phyloP scores from a whole-genome alignment of 2,329 filamentous ascomycete genomes.

The Amylocarpus encephaloides region DNA sequence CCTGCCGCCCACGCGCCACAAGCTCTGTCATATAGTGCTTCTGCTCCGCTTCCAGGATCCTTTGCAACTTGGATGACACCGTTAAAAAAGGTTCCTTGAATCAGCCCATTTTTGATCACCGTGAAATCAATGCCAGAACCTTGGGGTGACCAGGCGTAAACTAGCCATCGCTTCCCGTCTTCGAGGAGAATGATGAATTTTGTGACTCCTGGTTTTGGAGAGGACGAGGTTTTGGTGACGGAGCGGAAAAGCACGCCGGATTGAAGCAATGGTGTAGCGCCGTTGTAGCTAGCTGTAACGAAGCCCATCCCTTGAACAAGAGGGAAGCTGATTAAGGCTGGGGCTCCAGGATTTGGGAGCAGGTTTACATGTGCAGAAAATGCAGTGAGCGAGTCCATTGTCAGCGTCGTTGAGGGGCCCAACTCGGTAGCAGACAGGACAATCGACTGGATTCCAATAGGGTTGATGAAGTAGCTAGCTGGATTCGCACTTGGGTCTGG shows the following conservation, averaged over 20 bases:
- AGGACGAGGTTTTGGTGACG: conserved; percentile 51
- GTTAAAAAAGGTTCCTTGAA: conserved; percentile 63
- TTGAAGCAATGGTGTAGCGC: conserved; percentile 65
- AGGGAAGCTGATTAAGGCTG: conserved; percentile 66
- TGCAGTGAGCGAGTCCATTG: conserved; percentile 47
- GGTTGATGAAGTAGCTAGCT: conserved; percentile 69
- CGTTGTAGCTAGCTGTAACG: conserved; percentile 69
- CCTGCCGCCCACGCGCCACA: conserved; percentile 68
- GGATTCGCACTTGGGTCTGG: conserved; percentile 49
- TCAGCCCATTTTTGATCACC: conserved; percentile 57
- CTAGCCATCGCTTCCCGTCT: conserved; percentile 68
- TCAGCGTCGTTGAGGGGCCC: conserved; percentile 49
- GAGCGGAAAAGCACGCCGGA: conserved; percentile 68
- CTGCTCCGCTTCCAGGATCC: conserved; percentile 52
- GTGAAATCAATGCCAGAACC: conserved; percentile 60
- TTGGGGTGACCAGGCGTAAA: conserved; percentile 63
- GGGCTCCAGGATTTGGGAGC: conserved; percentile 43
- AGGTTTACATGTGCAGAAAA: conserved; percentile 65
- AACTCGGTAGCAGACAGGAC: conserved; percentile 75
- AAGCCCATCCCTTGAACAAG: conserved; percentile 87
- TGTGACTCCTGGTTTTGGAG: conserved; percentile 56
- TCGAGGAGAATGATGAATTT: conserved; percentile 73
- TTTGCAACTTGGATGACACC: conserved; percentile 82
- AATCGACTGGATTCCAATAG: conserved; percentile 74
- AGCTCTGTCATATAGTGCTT: conserved; percentile 67